Evolutionary conservation across 1,284 basidiomycete genomes (phyloP).

Genomic region (Cutaneotrichosporon sp.): DNA sequence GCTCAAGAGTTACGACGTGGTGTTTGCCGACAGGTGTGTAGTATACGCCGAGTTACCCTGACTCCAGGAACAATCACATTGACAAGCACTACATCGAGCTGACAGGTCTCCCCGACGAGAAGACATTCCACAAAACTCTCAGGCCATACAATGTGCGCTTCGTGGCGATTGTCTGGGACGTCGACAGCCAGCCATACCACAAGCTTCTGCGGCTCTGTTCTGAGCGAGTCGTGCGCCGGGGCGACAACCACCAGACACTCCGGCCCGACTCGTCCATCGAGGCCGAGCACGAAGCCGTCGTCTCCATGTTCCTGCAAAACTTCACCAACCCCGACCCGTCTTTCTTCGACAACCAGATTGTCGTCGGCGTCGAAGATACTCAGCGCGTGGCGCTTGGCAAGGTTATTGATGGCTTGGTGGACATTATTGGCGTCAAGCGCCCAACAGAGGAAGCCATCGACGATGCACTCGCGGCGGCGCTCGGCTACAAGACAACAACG

Average conservation of each 20-base stretch:
- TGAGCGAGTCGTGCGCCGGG: conserved; percentile 67
- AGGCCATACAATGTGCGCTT: conserved; percentile 54
- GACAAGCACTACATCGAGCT: conserved; percentile 67
- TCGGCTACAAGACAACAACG: conserved; percentile 33
- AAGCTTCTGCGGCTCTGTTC: conserved; percentile 66
- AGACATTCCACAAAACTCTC: conserved; percentile 19
- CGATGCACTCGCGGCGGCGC: conserved; percentile 57
- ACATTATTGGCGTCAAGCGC: conserved; percentile 51
- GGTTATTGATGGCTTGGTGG: conserved; percentile 57
- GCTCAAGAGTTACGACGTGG: conserved; percentile 63
- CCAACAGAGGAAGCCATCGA: conserved; percentile 59
- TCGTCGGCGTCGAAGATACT: conserved; percentile 58
- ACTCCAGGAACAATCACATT: conserved; percentile 76
- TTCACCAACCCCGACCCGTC: conserved; percentile 61
- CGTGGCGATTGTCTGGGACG: conserved; percentile 72
- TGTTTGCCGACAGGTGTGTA: conserved; percentile 80
- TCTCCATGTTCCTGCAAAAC: conserved; percentile 70
- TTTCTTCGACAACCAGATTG: conserved; percentile 63
- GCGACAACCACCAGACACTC: conserved; percentile 77
- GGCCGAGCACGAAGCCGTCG: conserved; percentile 68
- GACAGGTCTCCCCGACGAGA: conserved; percentile 50
- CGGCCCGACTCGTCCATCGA: conserved; percentile 54
- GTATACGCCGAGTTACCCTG: neutral
- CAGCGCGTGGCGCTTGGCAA: conserved; percentile 57
- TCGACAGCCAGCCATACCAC: conserved; percentile 55